Conservation (phyloP, 2,329 filamentous ascomycete genomes). For the Byssochlamys sp. region DNA sequence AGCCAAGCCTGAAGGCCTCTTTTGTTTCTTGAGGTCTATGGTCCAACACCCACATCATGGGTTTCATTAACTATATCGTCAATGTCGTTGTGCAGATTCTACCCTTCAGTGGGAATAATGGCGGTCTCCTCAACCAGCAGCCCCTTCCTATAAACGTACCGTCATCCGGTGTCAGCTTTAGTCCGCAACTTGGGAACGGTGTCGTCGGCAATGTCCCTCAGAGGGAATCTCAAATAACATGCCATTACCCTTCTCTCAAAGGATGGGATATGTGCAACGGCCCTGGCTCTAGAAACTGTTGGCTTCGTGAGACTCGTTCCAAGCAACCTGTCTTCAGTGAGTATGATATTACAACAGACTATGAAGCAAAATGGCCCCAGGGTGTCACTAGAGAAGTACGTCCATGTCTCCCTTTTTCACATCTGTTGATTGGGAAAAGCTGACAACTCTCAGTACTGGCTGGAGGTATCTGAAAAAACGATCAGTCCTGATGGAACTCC, state of each 20-base stretch:
- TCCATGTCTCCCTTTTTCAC: neutral
- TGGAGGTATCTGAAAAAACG: neutral
- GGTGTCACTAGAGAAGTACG: neutral
- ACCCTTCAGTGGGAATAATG: neutral
- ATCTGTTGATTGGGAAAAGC: neutral
- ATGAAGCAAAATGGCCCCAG: neutral
- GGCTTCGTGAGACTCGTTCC: neutral
- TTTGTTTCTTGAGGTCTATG: neutral
- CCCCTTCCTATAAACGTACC: neutral
- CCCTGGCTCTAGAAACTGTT: neutral
- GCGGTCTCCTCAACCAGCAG: neutral
- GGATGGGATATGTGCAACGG: conserved; percentile 1
- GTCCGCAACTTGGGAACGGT: neutral
- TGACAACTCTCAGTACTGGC: neutral
- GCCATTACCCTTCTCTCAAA: neutral
- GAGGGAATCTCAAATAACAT: neutral
- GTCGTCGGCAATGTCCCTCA: neutral
- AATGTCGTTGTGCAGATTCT: neutral
- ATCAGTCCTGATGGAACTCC: neutral
- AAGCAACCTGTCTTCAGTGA: conserved; percentile 1
- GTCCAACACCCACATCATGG: neutral
- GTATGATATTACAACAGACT: neutral
- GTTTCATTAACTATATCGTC: neutral
- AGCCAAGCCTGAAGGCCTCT: neutral
- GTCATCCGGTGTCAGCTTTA: neutral